phyloP scores from a whole-genome alignment of 1,139 yeast genomes.

The Pichia sp. region DNA sequence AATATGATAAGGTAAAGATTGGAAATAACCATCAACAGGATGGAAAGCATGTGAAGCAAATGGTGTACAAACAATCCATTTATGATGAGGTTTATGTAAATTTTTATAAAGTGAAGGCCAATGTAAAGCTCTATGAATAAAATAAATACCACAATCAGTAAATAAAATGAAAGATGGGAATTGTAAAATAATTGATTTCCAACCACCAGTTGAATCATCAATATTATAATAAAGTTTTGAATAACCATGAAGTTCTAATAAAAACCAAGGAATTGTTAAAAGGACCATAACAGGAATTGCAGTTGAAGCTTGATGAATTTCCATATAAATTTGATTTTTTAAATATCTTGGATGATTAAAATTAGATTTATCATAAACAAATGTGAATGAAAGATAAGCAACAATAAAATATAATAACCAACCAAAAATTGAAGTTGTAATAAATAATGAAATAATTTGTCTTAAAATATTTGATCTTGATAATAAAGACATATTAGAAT shows the following conservation, averaged over 20 bases:
- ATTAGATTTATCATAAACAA: slow-evolving; percentile 79
- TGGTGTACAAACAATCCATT: slow-evolving; percentile 98
- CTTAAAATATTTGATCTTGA: slow-evolving; percentile 69
- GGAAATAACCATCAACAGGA: slow-evolving; percentile 93
- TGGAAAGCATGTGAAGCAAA: slow-evolving; percentile 99
- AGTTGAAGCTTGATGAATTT: slow-evolving; percentile 66
- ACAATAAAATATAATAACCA: slow-evolving; percentile 71
- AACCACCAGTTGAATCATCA: slow-evolving; percentile 61
- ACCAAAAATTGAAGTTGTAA: slow-evolving; percentile 78
- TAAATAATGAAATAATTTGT: slow-evolving; percentile 59
- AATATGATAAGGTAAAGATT: slow-evolving; percentile 87
- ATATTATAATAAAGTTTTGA: slow-evolving; percentile 69
- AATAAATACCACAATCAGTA: slow-evolving; percentile 88
- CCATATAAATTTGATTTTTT: slow-evolving; percentile 85
- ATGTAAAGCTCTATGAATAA: slow-evolving; percentile 88
- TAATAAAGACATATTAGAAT: slow-evolving; percentile 56
- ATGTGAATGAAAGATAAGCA: slow-evolving; percentile 67
- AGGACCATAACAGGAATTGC: slow-evolving; percentile 88
- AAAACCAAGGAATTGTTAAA: slow-evolving; percentile 84
- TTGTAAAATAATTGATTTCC: slow-evolving; percentile 58
- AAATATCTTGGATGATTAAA: slow-evolving; percentile 94
- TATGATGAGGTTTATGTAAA: slow-evolving; percentile 97
- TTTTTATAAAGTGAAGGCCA: slow-evolving; percentile 82
- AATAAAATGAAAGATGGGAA: slow-evolving; percentile 77
- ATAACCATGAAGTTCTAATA: slow-evolving; percentile 75